Evolutionary conservation across 768 basidiomycete genomes (phyloP).

Genomic region (Tulasnella sp.): DNA sequence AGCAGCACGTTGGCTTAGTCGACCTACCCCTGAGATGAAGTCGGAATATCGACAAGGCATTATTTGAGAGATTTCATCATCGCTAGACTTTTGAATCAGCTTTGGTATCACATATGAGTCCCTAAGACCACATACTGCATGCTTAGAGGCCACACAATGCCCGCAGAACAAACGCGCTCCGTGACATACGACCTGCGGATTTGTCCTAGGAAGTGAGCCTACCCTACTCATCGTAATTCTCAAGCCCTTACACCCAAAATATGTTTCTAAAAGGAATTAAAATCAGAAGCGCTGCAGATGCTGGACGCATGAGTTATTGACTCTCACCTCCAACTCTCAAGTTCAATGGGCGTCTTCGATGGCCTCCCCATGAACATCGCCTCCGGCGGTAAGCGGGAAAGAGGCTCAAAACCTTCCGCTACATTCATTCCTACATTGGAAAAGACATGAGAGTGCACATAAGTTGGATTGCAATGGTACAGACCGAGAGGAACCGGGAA

Average conservation of each 20-base stretch:
- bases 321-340: background rate
- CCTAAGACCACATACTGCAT: background rate
- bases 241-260: background rate
- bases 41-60: constrained; percentile 1
- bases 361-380: background rate
- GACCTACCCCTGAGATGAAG: background rate
- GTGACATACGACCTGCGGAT: background rate
- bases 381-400: background rate
- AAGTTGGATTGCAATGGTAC: background rate
- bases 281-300: background rate
- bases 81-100: background rate
- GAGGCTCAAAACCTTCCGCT: background rate
- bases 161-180: background rate
- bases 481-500: background rate
- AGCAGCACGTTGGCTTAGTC: background rate
- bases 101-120: background rate
- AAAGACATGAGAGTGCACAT: background rate
- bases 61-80: background rate
- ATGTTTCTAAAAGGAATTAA: background rate
- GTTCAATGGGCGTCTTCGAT: background rate
- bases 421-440: background rate
- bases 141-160: background rate
- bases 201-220: background rate
- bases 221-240: background rate
- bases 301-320: background rate